Conservation (phyloP, 2,329 filamentous ascomycete species). For the Xylariaceae sp. region DNA sequence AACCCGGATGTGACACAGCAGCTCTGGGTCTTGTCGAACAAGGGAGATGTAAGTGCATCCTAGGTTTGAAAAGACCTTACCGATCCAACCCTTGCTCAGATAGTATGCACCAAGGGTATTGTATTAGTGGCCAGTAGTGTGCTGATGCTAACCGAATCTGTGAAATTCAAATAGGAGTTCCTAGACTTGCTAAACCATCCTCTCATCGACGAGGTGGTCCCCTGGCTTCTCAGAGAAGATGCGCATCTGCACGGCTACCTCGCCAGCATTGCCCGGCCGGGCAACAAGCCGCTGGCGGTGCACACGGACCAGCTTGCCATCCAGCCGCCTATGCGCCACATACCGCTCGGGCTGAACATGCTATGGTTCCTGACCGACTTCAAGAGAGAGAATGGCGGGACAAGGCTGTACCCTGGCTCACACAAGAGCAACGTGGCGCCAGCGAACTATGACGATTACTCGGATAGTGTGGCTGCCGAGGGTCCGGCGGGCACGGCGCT, state of each 20-base stretch:
- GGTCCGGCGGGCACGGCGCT: constrained; percentile 26
- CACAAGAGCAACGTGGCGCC: constrained; percentile 22
- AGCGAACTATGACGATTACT: constrained; percentile 19
- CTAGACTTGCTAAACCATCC: constrained; percentile 27
- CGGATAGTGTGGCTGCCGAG: constrained; percentile 22
- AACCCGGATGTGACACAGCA: constrained; percentile 18
- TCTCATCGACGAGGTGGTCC: constrained; percentile 24
- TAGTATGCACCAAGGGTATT: too few relatives aligned
- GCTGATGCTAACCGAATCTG: not conserved
- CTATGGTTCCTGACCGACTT: constrained; percentile 28
- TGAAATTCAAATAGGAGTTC: constrained; percentile 16
- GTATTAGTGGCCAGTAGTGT: not conserved
- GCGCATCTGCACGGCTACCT: constrained; percentile 26
- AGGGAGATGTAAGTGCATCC: constrained; percentile 21
- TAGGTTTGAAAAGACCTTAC: not conserved
- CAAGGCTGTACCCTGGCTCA: constrained; percentile 25
- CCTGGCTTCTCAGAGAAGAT: constrained; percentile 27
- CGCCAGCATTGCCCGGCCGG: constrained; percentile 29
- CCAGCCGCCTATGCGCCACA: constrained; percentile 22
- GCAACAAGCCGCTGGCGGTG: constrained; percentile 25
- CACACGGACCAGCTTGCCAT: constrained; percentile 27
- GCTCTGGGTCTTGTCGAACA: constrained; percentile 17
- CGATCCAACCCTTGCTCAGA: too few relatives aligned
- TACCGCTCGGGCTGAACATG: constrained; percentile 24
- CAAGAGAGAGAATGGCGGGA: constrained; percentile 29